These are phyloP conservation scores for Sugiyamaella boreocaroliniensis DNA, from an alignment of 805 yeast genomes.

Conservation along the genomic window DNA sequence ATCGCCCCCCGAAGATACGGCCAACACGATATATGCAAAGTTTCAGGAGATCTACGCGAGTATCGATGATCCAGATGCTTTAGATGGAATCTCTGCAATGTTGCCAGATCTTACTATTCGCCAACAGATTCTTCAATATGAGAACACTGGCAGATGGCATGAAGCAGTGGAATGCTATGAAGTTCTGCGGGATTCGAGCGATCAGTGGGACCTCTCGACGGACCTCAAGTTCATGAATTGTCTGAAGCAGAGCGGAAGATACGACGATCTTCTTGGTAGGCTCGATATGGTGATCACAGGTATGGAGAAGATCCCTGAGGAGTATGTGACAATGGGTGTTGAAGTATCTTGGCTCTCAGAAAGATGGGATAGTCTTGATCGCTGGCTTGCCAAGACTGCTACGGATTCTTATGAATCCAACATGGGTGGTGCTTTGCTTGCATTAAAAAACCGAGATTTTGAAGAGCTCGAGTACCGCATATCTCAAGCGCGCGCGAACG, in stretches of 20 bases:
- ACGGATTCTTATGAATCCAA: conserved; percentile 55
- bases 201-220: conserved; percentile 25
- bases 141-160: conserved; percentile 79
- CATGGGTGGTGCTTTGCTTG: conserved; percentile 55
- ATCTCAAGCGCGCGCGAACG: conserved; percentile 45
- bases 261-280: conserved; percentile 54
- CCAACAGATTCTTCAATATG: conserved; percentile 75
- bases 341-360: conserved; percentile 70
- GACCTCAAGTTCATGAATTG: conserved; percentile 62
- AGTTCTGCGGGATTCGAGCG: conserved; percentile 44
- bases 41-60: conserved; percentile 79
- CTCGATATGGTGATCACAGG: conserved; percentile 26
- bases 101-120: conserved; percentile 55
- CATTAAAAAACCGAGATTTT: conserved; percentile 34
- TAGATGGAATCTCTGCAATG: conserved; percentile 76
- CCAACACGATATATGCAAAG: conserved; percentile 28
- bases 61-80: conserved; percentile 81
- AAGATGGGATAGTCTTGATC: conserved; percentile 40
- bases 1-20: conserved; percentile 22
- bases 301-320: conserved; percentile 35
- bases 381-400: conserved; percentile 52
- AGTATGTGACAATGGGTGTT: conserved; percentile 62
- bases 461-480: conserved; percentile 37
- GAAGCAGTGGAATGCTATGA: conserved; percentile 81
- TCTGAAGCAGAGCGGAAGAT: conserved; percentile 67